Percentiles rank a stretch among this genome's conserved stretches.
These are phyloP conservation scores for Podila horticola DNA, from an alignment of 192 early-diverging fungal genomes.

Conservation along the genomic window DNA sequence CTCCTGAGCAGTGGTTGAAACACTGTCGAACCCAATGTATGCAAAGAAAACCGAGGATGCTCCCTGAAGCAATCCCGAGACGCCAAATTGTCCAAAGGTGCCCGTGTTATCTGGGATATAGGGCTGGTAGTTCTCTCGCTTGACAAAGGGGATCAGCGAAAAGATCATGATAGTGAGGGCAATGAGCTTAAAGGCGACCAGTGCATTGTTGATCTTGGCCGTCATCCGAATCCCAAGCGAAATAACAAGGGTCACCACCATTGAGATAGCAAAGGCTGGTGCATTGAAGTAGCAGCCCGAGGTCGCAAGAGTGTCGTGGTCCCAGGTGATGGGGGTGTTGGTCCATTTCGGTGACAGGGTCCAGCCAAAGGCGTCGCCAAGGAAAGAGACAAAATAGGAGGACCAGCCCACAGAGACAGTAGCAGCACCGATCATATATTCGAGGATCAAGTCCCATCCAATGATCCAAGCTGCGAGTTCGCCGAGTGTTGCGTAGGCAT, in stretches of 20 bases:
- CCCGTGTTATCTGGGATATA: constrained; percentile 77
- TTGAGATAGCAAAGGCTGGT: constrained; percentile 76
- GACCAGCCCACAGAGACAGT: constrained; percentile 89
- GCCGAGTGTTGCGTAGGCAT: constrained; percentile 86
- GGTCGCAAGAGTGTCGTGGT: constrained; percentile 28
- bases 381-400: constrained; percentile 77
- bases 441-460: constrained; percentile 91
- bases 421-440: constrained; percentile 88
- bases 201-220: constrained; percentile 74
- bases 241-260: constrained; percentile 73
- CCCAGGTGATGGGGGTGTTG: constrained; percentile 76
- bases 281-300: constrained; percentile 73
- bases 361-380: constrained; percentile 69
- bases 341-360: constrained; percentile 65
- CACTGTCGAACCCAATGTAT: constrained; percentile 91
- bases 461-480: constrained; percentile 92
- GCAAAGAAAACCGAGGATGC: constrained; percentile 81
- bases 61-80: constrained; percentile 74
- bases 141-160: constrained; percentile 73
- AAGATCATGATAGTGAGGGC: constrained; percentile 86
- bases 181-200: constrained; percentile 79
- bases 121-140: constrained; percentile 77
- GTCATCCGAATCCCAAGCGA: constrained; percentile 79
- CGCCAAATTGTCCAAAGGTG: constrained; percentile 69
- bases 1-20: constrained; percentile 89